Conservation (phyloP, 257 asterid genomes). For the Eustoma russellianum region DNA sequence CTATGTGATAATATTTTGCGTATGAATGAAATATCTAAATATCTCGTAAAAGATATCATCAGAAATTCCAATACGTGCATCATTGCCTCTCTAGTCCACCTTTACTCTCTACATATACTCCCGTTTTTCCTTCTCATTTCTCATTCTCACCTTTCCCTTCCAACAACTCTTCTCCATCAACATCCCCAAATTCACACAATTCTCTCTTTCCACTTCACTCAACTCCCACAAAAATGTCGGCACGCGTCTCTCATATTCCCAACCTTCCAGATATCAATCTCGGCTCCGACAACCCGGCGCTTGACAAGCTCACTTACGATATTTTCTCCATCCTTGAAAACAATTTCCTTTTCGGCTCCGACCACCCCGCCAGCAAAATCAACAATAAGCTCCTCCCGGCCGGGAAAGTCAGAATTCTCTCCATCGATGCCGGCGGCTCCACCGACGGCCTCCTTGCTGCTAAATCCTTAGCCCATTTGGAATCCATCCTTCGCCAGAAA, state of each 20-base stretch:
- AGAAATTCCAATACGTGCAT: conserved; percentile 22
- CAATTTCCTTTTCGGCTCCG: conserved; percentile 67
- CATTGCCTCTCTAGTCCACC: conserved; percentile 4
- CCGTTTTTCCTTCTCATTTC: conserved; percentile 5
- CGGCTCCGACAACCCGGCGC: conserved; percentile 18
- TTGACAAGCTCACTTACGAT: conserved; percentile 46
- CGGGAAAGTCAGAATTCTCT: conserved; percentile 59
- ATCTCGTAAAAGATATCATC: too few species aligned
- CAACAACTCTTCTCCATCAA: background rate
- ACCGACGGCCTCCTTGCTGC: conserved; percentile 63
- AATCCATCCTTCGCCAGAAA: conserved; percentile 32
- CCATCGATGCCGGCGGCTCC: conserved; percentile 63
- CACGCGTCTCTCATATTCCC: conserved; percentile 10
- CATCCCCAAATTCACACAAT: background rate
- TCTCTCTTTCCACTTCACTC: too few species aligned
- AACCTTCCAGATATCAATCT: conserved; percentile 21
- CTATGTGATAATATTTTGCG: too few species aligned
- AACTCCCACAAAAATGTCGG: conserved; percentile 24
- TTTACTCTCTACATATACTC: background rate
- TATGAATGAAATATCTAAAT: too few species aligned
- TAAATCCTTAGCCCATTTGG: conserved; percentile 41
- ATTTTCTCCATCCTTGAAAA: conserved; percentile 82
- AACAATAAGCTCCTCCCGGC: background rate
- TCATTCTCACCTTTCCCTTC: too few species aligned
- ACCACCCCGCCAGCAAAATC: conserved; percentile 1